Evolutionary conservation across 106 monocot genomes (phyloP), one percentile per base, ranked within the genome.

Genomic region (Amphibolis antarctica): DNA sequence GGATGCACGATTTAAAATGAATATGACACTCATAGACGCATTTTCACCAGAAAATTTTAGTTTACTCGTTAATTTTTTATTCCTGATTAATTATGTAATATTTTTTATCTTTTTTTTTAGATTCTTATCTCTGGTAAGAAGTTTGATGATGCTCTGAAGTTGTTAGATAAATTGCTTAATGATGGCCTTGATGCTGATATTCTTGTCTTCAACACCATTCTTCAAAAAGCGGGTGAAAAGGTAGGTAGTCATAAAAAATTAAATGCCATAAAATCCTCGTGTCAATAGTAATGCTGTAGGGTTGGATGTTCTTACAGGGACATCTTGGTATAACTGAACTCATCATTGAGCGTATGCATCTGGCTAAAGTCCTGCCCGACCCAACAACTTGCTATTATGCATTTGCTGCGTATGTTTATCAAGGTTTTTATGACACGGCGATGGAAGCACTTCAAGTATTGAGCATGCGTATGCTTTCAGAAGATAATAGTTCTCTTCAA

Each of bases 381-480:
- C 90, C 86, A 46, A 69, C 82, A 54, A 86, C 96, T 4, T 83
- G 89, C 59, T 64, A 69, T 47, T 77, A 66, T 63, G 69, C 79
- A 57, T 83, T 84, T 62, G 81, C 61, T 53, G 72, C 89, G 7
- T 94, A 93, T 30, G 51, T 53, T 19, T 73, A 80, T 12, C 23
- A 54, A 48, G 83, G 67, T 24, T 77, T 93, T 51, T 60, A 83
- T 21, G 73, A 27, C 59, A 86, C 86, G 9, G 93, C 83, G 5
- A 53, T 86, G 69, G 94, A 94, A 70, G 94, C 89, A 21, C 74
- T 94, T 65, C 81, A 78, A 48, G 89, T 94, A 25, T 50, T 94
- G 60, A 86, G 89, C 69, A 50, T 96, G 80, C 68, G 86, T 55
- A 96, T 96, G 96, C 84, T 96, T 64, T 90, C 86, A 30, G 62